Evolutionary conservation across 257 asterid species (phyloP), one percentile per base, ranked within the genome.

Genomic region (Paraleonurus japonicus): DNA sequence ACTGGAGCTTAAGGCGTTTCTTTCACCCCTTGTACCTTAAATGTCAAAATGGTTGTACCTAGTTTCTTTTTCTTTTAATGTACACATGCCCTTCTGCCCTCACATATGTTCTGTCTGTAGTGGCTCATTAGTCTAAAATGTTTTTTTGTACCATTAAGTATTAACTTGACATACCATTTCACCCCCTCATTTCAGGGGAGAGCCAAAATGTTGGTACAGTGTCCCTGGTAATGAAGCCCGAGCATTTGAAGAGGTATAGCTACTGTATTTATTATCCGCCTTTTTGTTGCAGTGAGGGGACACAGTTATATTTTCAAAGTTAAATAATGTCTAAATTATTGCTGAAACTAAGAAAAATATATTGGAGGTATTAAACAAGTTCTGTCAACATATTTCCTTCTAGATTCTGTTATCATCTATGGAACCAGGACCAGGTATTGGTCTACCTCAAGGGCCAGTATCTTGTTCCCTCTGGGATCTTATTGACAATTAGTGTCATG

Each of bases 161-260:
- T 51, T 55, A 71, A 30, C 33, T 55, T 19, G 68, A 55, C 55
- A 80, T 63, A 12, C 66, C 61, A 45, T 13, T 74, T 47, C 11
- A 15, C 60, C 27, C 20, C 33, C 48, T 64, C 28, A 67, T 84
- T 84, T 74, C 84, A 93, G 97, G 98, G 98, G 97, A 69, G 97
- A 93, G 84, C 96, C 98, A 68, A 93, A 93, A 79, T 89, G 96
- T 75, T 93, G 98, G 98, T 93, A 93, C 80, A 93, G 98, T 67
- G 97, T 93, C 71, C 98, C 98, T 16, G 98, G 96, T 65, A 80
- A 80, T 75, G 90, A 90, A 61, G 94, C 96, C 55, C 73, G 67
- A 61, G 94, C 97, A 70, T 93, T 93, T 84, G 98, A 93, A 75
- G 88, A 90, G 98, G 98, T 93, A 69, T 35, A 65, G 47, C 65